Base-by-base conservation (phyloP, 305 asterid species). In the Nicotiana rustica region DNA sequence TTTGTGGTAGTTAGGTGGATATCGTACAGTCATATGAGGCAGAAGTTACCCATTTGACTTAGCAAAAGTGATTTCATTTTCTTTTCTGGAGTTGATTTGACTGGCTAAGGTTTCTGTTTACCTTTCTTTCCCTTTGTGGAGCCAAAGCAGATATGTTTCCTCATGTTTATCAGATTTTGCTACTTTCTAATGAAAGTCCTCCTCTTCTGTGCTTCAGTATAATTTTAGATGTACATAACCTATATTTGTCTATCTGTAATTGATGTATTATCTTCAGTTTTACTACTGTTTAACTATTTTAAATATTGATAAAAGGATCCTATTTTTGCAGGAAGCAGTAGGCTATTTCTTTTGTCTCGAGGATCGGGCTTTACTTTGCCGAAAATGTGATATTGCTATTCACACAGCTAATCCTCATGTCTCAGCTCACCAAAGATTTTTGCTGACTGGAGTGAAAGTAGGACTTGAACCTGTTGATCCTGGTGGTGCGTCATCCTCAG, bases 291-390 rank as follows among this genome's bases (percentile, higher is more conserved):
- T 3, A 29, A 21, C 14, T 25, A 10, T 79, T 79, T 67, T 67
- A 14, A 33, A 67, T 80, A 41, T 60, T 67, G 75, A 81, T 52
- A 41, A 67, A 67, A 52, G 59, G 55, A 29, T 81, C 33, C 38
- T 81, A 60, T 67, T 82, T 76, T 3, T 86, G 83, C 97, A 96
- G 98, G 98, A 95, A 90, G 68, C 97, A 0, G 88, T 87, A 13
- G 98, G 99, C 41, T 96, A 91, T 86, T 92, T 96, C 94, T 96
- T 96, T 84, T 96, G 98, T 87, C 88, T 96, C 57, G 97, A 96
- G 88, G 99, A 96, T 82, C 92, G 99, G 57, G 97, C 99, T 84
- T 84, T 96, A 78, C 95, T 96, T 1, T 96, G 99, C 86, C 81
- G 98, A 78, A 92, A 91, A 81, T 96, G 99, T 65, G 99, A 96